Evolutionary conservation across 169 alveolate species (phyloP), one percentile per base, ranked within the genome.

Genomic region (Plasmodium inui): DNA sequence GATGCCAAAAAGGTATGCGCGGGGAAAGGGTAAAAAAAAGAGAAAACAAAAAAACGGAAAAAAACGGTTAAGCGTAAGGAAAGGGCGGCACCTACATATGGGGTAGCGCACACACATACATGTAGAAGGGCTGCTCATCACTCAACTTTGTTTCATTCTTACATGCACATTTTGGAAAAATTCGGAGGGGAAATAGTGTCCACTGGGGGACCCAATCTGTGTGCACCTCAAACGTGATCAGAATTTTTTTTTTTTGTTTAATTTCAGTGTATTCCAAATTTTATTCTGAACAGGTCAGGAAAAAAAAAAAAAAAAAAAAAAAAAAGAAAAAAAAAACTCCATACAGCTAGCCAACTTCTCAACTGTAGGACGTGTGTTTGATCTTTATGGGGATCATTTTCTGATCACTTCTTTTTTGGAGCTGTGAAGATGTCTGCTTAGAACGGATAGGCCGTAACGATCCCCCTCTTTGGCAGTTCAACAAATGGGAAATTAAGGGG

Each of bases 221-320:
- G 37, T 19, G 76, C 37, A 9, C 37, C 37, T 67, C 37, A 26
- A 26, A 26, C 37, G 14, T 67, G 30, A 26, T 67, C 37, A 26
- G 8, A 8, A 0, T 22, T 22, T 67, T 22, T 67, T 22, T 67
- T 22, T 67, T 67, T 22, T 67, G 19, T 57, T 57, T 9, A 61
- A n/a, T 61, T 61, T 61, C 14, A 61, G n/a, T 61, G 74, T 61
- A 61, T n/a, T 61, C 34, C 26, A 61, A n/a, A 61, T 61, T 61
- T 61, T 61, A 19, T 61, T 61, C 32, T 61, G 74, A 61, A 26
- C 74, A 61, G 74, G 74, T 61, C 26, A 26, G 74, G 32, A 2
- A 61, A 61, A 57, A 61, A 61, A 61, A 61, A 61, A 61, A 61
- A 61, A 61, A 61, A 61, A 61, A 61, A 57, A 61, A 61, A 61